phyloP scores from a whole-genome alignment of 176 grass and related monocot species.

The Carex kokanica region DNA sequence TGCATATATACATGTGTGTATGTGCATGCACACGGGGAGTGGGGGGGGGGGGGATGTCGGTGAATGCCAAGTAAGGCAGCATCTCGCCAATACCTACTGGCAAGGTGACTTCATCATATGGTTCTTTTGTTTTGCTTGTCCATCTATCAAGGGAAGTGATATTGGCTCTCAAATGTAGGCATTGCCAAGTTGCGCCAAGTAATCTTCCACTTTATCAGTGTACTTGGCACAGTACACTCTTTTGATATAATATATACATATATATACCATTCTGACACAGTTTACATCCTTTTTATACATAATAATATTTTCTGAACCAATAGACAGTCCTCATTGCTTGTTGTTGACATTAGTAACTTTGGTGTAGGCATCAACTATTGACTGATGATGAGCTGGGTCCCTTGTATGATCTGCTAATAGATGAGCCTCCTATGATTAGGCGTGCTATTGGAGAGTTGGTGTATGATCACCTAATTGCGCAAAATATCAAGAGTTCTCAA shows the following conservation, averaged over 20 bases:
- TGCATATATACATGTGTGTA: neutral
- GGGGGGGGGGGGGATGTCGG: neutral
- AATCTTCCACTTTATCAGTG: neutral
- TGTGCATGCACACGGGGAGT: neutral
- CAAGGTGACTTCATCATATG: neutral
- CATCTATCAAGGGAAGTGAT: neutral
- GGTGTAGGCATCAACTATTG: conserved; percentile 92
- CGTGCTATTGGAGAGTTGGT: conserved; percentile 97
- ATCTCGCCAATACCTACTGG: too few species aligned
- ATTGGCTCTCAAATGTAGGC: neutral
- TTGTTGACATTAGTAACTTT: neutral
- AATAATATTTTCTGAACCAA: neutral
- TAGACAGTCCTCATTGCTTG: neutral
- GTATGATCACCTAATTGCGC: conserved; percentile 94
- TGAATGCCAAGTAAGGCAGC: neutral
- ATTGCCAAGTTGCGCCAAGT: neutral
- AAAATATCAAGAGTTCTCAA: conserved; percentile 85
- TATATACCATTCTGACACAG: neutral
- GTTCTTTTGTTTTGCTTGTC: neutral
- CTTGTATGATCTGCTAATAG: conserved; percentile 96
- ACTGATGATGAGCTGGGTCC: conserved; percentile 94
- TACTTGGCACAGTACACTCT: neutral
- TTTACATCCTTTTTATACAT: neutral
- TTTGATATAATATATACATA: neutral
- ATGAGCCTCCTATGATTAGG: conserved; percentile 95